Evolutionary conservation across 23 red algal species (phyloP).

Genomic region (Pyropia yezoensis): DNA sequence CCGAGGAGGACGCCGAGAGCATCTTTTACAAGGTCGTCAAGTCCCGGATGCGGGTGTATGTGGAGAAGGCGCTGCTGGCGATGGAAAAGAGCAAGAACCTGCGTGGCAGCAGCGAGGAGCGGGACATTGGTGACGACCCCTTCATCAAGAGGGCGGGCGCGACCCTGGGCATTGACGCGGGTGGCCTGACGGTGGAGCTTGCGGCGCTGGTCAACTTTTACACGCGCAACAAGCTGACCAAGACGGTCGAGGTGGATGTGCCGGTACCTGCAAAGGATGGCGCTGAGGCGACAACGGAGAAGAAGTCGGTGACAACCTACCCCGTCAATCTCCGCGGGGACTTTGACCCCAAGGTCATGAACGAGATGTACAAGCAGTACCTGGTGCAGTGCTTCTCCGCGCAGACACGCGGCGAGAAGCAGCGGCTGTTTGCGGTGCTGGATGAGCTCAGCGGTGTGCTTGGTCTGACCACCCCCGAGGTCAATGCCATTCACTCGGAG

Average conservation of each 20-base stretch:
- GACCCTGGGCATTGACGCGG: conserved; percentile 85
- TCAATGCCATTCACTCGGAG: conserved; percentile 81
- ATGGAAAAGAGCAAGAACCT: conserved; percentile 66
- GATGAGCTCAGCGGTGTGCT: conserved; percentile 78
- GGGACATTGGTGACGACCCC: conserved; percentile 96
- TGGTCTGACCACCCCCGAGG: conserved; percentile 75
- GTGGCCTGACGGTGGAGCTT: conserved; percentile 84
- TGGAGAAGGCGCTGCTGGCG: conserved; percentile 60
- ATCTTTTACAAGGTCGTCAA: conserved; percentile 71
- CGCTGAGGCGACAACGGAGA: conserved; percentile 23
- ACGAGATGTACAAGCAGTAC: conserved; percentile 96
- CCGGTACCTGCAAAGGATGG: conserved; percentile 11
- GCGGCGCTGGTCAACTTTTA: conserved; percentile 91
- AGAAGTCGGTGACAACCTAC: conserved; percentile 43
- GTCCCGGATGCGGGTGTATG: conserved; percentile 64
- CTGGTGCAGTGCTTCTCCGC: conserved; percentile 94
- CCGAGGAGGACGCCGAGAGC: conserved; percentile 50
- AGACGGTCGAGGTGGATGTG: conserved; percentile 65
- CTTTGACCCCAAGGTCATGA: conserved; percentile 66
- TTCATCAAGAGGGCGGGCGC: conserved; percentile 87
- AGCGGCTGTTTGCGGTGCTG: conserved; percentile 76
- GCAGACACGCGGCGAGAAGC: conserved; percentile 79
- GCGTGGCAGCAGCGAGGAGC: conserved; percentile 78
- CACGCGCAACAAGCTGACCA: conserved; percentile 69
- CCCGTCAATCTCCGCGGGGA: conserved; percentile 71